phyloP scores from a whole-genome alignment of 768 basidiomycete species.

The Leccinum variicolor region DNA sequence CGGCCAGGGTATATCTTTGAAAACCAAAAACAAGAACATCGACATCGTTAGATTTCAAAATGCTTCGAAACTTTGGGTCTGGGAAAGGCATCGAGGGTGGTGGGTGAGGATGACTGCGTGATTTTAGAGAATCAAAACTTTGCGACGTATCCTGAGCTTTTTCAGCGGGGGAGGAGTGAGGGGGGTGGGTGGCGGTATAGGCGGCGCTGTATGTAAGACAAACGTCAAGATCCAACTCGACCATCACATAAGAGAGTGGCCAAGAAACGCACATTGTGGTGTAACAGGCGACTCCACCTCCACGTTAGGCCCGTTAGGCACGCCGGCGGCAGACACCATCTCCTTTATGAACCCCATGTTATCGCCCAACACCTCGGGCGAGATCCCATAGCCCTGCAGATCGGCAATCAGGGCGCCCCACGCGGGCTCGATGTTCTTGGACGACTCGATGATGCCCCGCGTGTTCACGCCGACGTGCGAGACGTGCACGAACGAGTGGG shows the following conservation, averaged over 20 bases:
- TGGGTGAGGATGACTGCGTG: background rate
- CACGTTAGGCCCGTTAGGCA: background rate
- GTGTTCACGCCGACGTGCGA: slow-evolving; percentile 59
- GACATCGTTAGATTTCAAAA: slow-evolving; percentile 3
- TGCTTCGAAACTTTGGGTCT: background rate
- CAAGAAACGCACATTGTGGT: slow-evolving; percentile 12
- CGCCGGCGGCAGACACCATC: slow-evolving; percentile 14
- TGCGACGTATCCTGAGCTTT: slow-evolving; percentile 32
- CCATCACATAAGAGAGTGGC: background rate
- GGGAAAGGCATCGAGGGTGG: background rate
- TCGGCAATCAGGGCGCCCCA: slow-evolving; percentile 48
- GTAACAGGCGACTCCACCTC: slow-evolving; percentile 1
- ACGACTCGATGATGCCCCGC: slow-evolving; percentile 50
- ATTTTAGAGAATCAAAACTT: slow-evolving; percentile 26
- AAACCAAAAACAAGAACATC: slow-evolving; percentile 7
- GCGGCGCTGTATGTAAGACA: slow-evolving; percentile 4
- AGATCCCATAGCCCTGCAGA: slow-evolving; percentile 39
- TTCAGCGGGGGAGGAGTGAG: slow-evolving; percentile 17
- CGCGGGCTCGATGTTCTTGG: slow-evolving; percentile 49
- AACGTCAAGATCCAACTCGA: slow-evolving; percentile 1
- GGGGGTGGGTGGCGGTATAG: slow-evolving; percentile 7
- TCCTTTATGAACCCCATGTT: slow-evolving; percentile 37
- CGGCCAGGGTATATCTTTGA: slow-evolving; percentile 7
- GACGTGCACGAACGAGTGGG: slow-evolving; percentile 63
- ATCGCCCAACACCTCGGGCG: slow-evolving; percentile 27